phyloP scores from a whole-genome alignment of 2,329 filamentous ascomycete genomes.

The Thelonectria olida region DNA sequence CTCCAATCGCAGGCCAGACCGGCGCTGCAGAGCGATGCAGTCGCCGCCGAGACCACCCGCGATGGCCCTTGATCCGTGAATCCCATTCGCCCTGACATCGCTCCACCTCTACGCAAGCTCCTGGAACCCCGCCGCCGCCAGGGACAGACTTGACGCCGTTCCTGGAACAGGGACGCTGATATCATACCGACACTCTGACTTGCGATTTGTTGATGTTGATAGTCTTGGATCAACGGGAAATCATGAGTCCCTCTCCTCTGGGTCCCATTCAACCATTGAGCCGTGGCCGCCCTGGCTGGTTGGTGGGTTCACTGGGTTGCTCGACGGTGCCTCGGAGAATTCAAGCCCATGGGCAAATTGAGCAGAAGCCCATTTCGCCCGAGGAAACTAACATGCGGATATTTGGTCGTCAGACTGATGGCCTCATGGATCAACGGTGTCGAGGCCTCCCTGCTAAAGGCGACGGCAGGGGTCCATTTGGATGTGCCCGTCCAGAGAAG shows the following conservation, averaged over 20 bases:
- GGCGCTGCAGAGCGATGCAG: constrained; percentile 12
- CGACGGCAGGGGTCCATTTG: neutral
- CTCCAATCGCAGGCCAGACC: constrained; percentile 33
- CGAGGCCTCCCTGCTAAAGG: neutral
- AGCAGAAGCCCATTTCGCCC: neutral
- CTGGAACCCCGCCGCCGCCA: neutral
- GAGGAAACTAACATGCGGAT: neutral
- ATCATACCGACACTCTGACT: neutral
- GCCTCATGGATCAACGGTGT: constrained; percentile 4
- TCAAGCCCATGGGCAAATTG: neutral
- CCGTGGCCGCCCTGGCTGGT: neutral
- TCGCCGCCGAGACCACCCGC: constrained; percentile 22
- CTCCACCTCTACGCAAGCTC: constrained; percentile 13
- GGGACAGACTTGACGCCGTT: neutral
- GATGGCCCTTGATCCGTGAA: neutral
- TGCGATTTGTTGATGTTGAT: neutral
- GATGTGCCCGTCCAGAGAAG: neutral
- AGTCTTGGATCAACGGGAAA: no score
- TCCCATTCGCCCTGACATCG: constrained; percentile 10
- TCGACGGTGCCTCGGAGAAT: neutral
- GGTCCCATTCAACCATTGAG: no score
- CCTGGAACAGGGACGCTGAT: neutral
- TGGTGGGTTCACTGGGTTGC: neutral
- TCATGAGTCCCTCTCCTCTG: no score
- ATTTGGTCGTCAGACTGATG: constrained; percentile 9